A percentile compares a stretch with the other conserved stretches of the same genome.
Evolutionary conservation across 2,329 filamentous ascomycete species (phyloP).

Genomic region (Cercospora sojina): DNA sequence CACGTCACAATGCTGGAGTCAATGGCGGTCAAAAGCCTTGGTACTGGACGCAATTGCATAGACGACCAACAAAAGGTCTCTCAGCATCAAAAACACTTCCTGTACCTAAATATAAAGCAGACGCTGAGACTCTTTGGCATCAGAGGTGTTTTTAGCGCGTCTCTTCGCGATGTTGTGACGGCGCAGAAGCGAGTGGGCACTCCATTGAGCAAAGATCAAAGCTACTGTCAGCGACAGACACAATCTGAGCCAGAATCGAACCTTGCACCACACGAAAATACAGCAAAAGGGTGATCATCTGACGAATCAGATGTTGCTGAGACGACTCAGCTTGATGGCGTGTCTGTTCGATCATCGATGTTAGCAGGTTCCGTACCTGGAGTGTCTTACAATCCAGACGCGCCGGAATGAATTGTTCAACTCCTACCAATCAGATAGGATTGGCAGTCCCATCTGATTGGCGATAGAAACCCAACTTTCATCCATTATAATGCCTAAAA

Average conservation of each 20-base stretch:
- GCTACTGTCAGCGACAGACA: neutral
- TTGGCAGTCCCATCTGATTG: neutral
- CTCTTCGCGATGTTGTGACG: neutral
- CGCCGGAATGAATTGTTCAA: neutral
- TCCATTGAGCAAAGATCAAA: neutral
- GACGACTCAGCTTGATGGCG: neutral
- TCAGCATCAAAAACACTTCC: neutral
- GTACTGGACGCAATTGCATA: neutral
- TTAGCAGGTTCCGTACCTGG: neutral
- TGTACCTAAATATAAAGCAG: neutral
- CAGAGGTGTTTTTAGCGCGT: neutral
- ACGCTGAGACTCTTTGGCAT: neutral
- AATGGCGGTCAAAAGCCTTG: neutral
- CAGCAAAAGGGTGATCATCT: neutral
- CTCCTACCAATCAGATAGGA: neutral
- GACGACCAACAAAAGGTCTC: neutral
- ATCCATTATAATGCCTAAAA: neutral
- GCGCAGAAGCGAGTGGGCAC: neutral
- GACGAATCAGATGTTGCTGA: neutral
- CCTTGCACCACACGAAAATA: neutral
- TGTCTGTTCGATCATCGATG: neutral
- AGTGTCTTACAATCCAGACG: neutral
- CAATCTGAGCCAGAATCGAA: neutral
- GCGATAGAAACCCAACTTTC: neutral
- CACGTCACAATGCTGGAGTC: neutral